Evolutionary conservation across 2,329 filamentous ascomycete genomes (phyloP), one percentile per base, ranked within the genome.

Genomic region (Pleoardoris graminearum): DNA sequence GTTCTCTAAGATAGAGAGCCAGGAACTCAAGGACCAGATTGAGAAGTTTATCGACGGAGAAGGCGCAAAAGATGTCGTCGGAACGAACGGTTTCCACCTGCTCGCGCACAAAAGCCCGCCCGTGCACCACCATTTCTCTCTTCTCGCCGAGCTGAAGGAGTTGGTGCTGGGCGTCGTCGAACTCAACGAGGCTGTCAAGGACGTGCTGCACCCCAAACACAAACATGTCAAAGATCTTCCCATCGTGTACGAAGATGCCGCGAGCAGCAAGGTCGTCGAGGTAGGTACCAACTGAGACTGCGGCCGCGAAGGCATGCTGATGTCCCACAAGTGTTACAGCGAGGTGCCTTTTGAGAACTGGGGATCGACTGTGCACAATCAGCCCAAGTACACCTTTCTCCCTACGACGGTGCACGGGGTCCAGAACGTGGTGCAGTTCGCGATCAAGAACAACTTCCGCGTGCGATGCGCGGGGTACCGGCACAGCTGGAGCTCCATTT

Each of bases 401-500:
- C 77, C 77, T 2, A 73, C 63, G 12, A 77, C 74, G 0, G 66
- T 75, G 4, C 62, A 69, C 8, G 77, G 75, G 3, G 58, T 79
- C 3, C 71, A 76, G 30, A 74, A 75, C 27, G 65, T 79, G 27
- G 71, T 79, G 30, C 66, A 64, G 29, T 76, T 65, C 51, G 74
- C 76, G 0, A 69, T 68, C 27, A 44, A 48, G 3, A 61, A 73
- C 22, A 61, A 67, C 1, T 67, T 74, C 54, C 65, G 74, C 4
- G 73, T 79, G 14, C 68, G 77, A 25, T 76, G 73, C 30, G 68
- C 70, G 2, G 77, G 76, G 1, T 79, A 77, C 50, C 67, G 77
- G 4, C 77, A 79, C 53, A 76, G 73, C 6, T 79, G 77, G 75
- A 66, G 70, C 4, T 63, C 71, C 6, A 71, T 76, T 17, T 79